Conservation (phyloP, 1,284 basidiomycete genomes). For the Apiotrichum veenhuisii region DNA sequence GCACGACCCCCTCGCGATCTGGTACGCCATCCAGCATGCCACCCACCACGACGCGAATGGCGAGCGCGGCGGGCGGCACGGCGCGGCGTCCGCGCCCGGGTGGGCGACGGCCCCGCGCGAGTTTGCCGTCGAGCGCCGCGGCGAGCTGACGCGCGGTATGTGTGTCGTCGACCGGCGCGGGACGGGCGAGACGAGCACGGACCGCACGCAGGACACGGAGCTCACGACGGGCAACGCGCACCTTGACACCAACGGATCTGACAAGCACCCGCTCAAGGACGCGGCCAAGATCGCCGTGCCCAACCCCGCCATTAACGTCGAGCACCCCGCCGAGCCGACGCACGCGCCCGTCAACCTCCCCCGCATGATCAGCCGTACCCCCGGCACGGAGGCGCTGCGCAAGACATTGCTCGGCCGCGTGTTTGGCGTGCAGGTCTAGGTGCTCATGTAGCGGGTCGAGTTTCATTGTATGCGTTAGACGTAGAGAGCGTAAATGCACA, state of each 20-base stretch:
- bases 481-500: too few species aligned
- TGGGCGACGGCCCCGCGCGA: slow-evolving; percentile 40
- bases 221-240: slow-evolving; percentile 3
- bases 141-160: slow-evolving; percentile 52
- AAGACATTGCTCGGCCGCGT: slow-evolving; percentile 37
- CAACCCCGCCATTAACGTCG: background rate
- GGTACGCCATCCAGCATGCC: slow-evolving; percentile 57
- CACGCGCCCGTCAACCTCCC: slow-evolving; percentile 27
- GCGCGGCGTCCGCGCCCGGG: slow-evolving; percentile 20
- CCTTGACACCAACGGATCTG: background rate
- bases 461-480: too few species aligned
- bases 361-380: slow-evolving; percentile 34
- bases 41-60: slow-evolving; percentile 29
- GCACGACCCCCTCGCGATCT: slow-evolving; percentile 50
- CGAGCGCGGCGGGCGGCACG: background rate
- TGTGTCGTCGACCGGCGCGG: slow-evolving; percentile 51
- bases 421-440: slow-evolving; percentile 32
- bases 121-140: slow-evolving; percentile 49
- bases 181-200: slow-evolving; percentile 29
- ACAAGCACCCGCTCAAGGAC: background rate
- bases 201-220: slow-evolving; percentile 32
- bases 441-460: background rate
- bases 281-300: background rate
- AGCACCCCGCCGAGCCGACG: background rate
- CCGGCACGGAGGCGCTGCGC: slow-evolving; percentile 38